These are phyloP conservation scores for Diospyros lotus DNA, from an alignment of 148 eudicot species.

Conservation along the genomic window DNA sequence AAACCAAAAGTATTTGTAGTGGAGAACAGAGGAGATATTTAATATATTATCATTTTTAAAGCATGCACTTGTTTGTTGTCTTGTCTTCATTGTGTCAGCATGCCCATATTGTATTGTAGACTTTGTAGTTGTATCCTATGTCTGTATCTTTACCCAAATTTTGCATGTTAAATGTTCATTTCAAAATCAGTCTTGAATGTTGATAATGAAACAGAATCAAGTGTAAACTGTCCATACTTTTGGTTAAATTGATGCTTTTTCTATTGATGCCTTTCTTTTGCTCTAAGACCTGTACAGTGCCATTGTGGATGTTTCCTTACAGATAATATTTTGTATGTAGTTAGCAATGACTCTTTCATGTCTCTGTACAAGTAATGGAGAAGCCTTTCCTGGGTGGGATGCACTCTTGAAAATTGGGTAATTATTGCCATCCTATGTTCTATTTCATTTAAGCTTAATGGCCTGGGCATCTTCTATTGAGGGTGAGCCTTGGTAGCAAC, in stretches of 20 bases:
- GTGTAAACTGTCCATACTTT: neutral
- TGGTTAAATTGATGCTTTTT: neutral
- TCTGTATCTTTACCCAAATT: neutral
- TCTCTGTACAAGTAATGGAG: conserved; percentile 82
- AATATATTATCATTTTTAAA: too few relatives aligned
- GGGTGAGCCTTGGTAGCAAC: too few relatives aligned
- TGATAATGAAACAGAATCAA: neutral
- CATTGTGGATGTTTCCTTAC: conserved; percentile 1
- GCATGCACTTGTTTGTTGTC: too few relatives aligned
- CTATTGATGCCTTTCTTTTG: neutral
- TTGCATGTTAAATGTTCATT: neutral
- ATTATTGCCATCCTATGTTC: conserved; percentile 16
- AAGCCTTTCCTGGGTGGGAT: conserved; percentile 85
- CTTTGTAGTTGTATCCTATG: too few relatives aligned
- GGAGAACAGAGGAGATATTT: too few relatives aligned
- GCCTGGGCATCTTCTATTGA: neutral
- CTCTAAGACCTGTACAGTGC: neutral
- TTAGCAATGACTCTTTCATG: conserved; percentile 62
- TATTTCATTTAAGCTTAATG: neutral
- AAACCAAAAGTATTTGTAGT: too few relatives aligned
- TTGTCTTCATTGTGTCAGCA: too few relatives aligned
- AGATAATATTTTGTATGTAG: conserved; percentile 42
- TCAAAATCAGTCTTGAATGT: neutral
- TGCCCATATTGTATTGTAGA: too few relatives aligned
- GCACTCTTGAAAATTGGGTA: conserved; percentile 76